Base-by-base conservation (phyloP, 768 basidiomycete genomes). In the Tulasnella sp. region DNA sequence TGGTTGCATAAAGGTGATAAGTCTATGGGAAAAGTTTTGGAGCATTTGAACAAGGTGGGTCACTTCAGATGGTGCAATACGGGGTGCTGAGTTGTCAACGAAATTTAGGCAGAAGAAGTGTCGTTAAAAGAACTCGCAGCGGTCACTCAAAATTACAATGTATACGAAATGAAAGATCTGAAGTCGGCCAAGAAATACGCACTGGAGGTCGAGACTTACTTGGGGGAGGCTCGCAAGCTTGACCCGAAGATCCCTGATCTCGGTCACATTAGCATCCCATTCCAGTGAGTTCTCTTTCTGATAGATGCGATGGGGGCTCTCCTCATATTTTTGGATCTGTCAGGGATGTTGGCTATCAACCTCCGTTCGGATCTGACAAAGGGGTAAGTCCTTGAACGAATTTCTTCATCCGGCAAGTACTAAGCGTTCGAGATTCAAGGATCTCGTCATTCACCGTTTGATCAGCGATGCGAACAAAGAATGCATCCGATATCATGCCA, bases 1-100 rank as follows among this genome's bases (percentile, higher is more conserved):
- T 79, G 48, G 79, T 73, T 79, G 7, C 46, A 44, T 18, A 74
- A 76, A 58, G 79, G 74, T 19, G 79, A 79, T 3, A 46, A 68
- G 36, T 39, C 79, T 46, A 75, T 75, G 73, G 31, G 16, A 19
- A 74, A 46, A 62, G 72, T 62, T 18, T 46, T 79, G n/a, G 40
- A 79, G 19, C 46, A 40, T 7, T 48, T 79, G 79, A 27, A 52
- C 31, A 34, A 76, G 79, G 79, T 79, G 16, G 8, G 79, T 27
- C 0, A 31, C 9, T 44, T 12, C 68, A 38, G 39, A 3, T 78
- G 9, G 21, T 72, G 24, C 34, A 31, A 36, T 1, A 27, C 34
- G 14, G 24, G 31, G 18, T 38, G 19, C 39, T 78, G 34, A 39
- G 21, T 24, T 48, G n/a, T n/a, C 31, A 40, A 74, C 44, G 74